Evolutionary conservation across 116 monocot genomes (phyloP), one percentile per base, ranked within the genome.

Genomic region (Phalaenopsis hybrid): DNA sequence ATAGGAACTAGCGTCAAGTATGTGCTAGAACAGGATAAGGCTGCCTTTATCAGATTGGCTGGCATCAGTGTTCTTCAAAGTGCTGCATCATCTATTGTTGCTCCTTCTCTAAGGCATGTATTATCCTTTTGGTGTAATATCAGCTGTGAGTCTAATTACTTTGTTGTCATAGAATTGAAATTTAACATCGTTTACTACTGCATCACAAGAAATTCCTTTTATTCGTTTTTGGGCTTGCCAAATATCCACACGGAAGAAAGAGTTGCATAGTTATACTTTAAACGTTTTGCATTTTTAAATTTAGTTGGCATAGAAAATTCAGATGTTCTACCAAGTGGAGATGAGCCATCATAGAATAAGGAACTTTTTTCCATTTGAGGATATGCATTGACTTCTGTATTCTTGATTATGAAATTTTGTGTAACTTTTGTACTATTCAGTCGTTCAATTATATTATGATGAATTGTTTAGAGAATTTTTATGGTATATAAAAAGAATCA

Each of bases 1-100:
- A 77, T 82, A 99, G 99, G 99, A 75, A 99, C 94, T 28, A 95
- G 89, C 84, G 95, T 99, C 34, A 95, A 93, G 84, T 92, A 86
- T 91, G 99, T 99, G 51, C 85, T 99, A 84, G 99, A 92, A 82
- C 99, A 99, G 80, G 91, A 99, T 83, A 99, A 89, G 87, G 83
- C 89, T 51, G 95, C 95, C 67, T 99, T 99, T 86, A 61, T 94
- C 80, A 81, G 94, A 21, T 85, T 99, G 57, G 88, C 86, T 84
- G 92, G 92, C 44, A 81, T 91, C 17, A 99, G 99, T 84, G 73
- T 99, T 79, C 93, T 99, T 86, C 99, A 99, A 84, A 99, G 99
- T 88, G 89, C 91, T 88, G 99, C 99, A 75, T 87, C 86, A 72
- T 88, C 99, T 82, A 75, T 99, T 81, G 94, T 99, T 80, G 92